A percentile compares a stretch with the other conserved stretches of the same genome.
These are phyloP conservation scores for Phytopythium kandeliae DNA, from an alignment of 352 stramenopile species.

Conservation along the genomic window DNA sequence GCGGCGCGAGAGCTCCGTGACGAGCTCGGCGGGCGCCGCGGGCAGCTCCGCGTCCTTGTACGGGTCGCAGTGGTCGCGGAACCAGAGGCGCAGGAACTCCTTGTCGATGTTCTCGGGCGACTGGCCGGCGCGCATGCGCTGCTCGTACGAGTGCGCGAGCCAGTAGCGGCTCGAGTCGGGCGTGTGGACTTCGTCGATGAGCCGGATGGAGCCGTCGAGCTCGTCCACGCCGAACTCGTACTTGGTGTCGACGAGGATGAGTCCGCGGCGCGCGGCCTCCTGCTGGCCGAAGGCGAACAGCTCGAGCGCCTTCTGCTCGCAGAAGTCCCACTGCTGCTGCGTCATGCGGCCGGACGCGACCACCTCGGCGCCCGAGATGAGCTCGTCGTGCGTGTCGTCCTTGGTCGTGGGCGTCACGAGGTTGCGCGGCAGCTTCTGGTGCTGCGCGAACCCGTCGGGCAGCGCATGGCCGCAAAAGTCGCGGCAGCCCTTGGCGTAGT, in stretches of 20 bases:
- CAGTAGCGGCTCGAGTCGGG: constrained; percentile 97
- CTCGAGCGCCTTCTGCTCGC: constrained; percentile 87
- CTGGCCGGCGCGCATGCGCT: constrained; percentile 76
- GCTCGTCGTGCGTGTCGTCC: constrained; percentile 96
- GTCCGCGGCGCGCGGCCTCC: constrained; percentile 85
- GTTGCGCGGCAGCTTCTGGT: constrained; percentile 94
- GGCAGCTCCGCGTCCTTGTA: constrained; percentile 96
- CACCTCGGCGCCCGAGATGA: constrained; percentile 95
- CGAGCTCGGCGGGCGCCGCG: constrained; percentile 94
- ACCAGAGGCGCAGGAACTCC: constrained; percentile 99
- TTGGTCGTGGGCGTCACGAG: constrained; percentile 99
- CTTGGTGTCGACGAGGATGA: constrained; percentile 99
- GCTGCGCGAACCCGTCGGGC: constrained; percentile 94
- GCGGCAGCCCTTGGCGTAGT: constrained; percentile 95
- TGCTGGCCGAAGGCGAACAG: constrained; percentile 92
- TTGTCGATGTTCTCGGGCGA: constrained; percentile 99
- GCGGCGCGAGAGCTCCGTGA: constrained; percentile 93
- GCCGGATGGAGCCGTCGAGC: constrained; percentile 86
- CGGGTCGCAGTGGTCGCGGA: constrained; percentile 96
- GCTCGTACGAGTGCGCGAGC: constrained; percentile 88
- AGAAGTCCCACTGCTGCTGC: constrained; percentile 96
- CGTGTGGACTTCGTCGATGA: constrained; percentile 99
- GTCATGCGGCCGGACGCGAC: constrained; percentile 94
- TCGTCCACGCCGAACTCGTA: constrained; percentile 84
- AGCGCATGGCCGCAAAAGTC: constrained; percentile 97